Base-by-base conservation (phyloP, 2,329 filamentous ascomycete genomes). In the Waltergamsia citrina region DNA sequence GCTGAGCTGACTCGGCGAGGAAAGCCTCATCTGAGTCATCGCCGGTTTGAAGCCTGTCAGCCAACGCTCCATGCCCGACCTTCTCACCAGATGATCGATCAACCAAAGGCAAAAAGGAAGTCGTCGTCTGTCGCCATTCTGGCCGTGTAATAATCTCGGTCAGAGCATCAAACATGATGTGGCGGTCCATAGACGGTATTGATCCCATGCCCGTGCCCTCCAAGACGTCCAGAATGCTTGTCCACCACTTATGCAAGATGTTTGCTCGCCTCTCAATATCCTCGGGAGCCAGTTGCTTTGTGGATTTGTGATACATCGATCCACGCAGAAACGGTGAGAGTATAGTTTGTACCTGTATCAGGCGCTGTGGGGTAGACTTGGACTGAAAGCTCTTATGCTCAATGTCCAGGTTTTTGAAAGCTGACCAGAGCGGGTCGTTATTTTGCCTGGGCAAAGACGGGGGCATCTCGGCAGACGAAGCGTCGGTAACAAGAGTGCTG, bases 221-320 rank as follows among this genome's bases (percentile, higher is more conserved):
- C 17, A 94, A 71, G 65, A 94, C 77, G 39, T 92, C 86, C 36
- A 94, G 60, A 25, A 94, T 63, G 2, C 75, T 79, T 28, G 70
- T 80, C 88, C 88, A 95, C 88, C 88, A 95, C 51, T 85, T 88
- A 53, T 92, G 85, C 38, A 94, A 61, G 31, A 93, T 85, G 29
- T 77, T 78, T 3, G 82, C 74, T 39, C 88, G 73, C 23, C 82
- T 74, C 48, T 95, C 87, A 29, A 94, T 59, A 51, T 94, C 85
- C 59, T 94, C 85, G 3, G 85, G 69, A n/a, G 73, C 65, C 29
- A 94, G 63, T 12, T 53, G 52, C 38, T 57, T 61, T 46, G 75
- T 81, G 7, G 83, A 85, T 2, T 74, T 61, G 48, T 90, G 80
- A 22, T 71, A 62, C 39, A 73, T 71, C 46, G 87, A 79, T 33